Conservation (phyloP, 192 early-diverging fungal genomes). For the Coemansia sp. region DNA sequence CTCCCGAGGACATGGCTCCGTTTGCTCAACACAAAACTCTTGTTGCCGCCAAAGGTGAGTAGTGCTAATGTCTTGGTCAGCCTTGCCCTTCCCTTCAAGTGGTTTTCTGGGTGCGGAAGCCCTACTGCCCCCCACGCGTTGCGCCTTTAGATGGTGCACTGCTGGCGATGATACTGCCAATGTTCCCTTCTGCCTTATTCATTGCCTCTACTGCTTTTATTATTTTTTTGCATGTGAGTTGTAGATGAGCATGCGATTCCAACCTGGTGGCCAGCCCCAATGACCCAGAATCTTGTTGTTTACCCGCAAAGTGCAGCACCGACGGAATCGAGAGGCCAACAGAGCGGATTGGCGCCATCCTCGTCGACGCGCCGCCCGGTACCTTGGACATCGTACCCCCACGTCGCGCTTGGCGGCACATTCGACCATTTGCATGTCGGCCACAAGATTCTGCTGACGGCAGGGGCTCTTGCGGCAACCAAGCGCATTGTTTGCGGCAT, state of each 20-base stretch:
- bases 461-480: conserved; percentile 68
- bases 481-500: conserved; percentile 69
- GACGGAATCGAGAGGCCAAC: not conserved
- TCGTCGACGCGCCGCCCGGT: conserved; percentile 11
- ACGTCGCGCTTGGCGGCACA: conserved; percentile 79
- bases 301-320: not conserved
- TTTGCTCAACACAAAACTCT: conserved; percentile 20
- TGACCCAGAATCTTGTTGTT: conserved; percentile 8
- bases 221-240: not conserved
- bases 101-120: not conserved
- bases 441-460: conserved; percentile 90
- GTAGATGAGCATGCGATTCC: conserved; percentile 24
- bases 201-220: not conserved
- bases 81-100: not conserved
- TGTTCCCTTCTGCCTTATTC: not conserved
- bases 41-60: conserved; percentile 21
- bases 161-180: not conserved
- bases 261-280: conserved; percentile 43
- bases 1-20: conserved; percentile 36
- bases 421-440: conserved; percentile 97
- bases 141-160: conserved; percentile 2
- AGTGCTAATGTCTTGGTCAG: not conserved
- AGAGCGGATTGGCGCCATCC: not conserved
- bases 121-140: not conserved
- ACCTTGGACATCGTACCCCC: conserved; percentile 37